Conservation (phyloP, 2,329 filamentous ascomycete genomes). For the Penicillium hordei region DNA sequence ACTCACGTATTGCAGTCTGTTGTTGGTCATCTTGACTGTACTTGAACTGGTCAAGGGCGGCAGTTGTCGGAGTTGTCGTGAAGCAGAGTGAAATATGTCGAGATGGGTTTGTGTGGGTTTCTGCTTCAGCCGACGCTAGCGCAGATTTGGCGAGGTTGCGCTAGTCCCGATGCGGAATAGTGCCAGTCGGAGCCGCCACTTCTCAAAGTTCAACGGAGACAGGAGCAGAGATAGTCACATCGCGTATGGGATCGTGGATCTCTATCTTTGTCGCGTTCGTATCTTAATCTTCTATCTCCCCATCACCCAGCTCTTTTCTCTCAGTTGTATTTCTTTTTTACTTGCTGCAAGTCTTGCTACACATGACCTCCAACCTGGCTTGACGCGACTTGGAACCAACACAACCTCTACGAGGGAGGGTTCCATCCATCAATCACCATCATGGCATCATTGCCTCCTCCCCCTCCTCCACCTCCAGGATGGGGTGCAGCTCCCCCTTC, state of each 20-base stretch:
- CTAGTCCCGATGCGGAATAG: slow-evolving; percentile 44
- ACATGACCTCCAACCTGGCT: slow-evolving; percentile 31
- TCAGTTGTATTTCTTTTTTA: not conserved
- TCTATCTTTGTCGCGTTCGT: slow-evolving; percentile 15
- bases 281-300: slow-evolving; percentile 8
- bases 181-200: slow-evolving; percentile 35
- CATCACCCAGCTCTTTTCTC: not conserved
- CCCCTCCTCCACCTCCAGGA: slow-evolving; percentile 69
- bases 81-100: slow-evolving; percentile 43
- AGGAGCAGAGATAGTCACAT: slow-evolving; percentile 23
- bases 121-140: slow-evolving; percentile 29
- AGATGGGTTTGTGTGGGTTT: slow-evolving; percentile 49
- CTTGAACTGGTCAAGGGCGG: slow-evolving; percentile 47
- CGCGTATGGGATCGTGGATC: slow-evolving; percentile 13
- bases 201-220: slow-evolving; percentile 34
- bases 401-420: slow-evolving; percentile 29
- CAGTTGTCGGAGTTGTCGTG: slow-evolving; percentile 43
- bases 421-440: slow-evolving; percentile 30
- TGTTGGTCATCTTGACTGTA: slow-evolving; percentile 54
- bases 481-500: slow-evolving; percentile 58
- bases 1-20: slow-evolving; percentile 54
- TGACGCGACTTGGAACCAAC: slow-evolving; percentile 35
- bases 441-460: slow-evolving; percentile 63
- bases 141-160: slow-evolving; percentile 42
- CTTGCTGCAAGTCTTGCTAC: slow-evolving; percentile 9